A percentile compares a stretch with the other conserved stretches of the same genome.
phyloP scores from a whole-genome alignment of 2,329 filamentous ascomycete species.

The Claviceps fusiformis region DNA sequence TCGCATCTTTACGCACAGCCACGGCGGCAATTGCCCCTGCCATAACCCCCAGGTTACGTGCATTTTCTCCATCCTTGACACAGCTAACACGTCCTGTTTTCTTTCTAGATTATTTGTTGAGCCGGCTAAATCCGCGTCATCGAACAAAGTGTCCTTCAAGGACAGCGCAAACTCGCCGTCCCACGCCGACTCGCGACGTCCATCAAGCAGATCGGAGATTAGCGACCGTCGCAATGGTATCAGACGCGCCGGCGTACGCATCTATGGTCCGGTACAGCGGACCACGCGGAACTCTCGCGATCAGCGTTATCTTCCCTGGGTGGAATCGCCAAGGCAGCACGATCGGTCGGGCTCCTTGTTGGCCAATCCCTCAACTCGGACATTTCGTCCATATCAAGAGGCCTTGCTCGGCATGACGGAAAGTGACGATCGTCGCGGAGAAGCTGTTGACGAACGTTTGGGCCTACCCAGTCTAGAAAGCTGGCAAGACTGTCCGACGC shows the following conservation, averaged over 20 bases:
- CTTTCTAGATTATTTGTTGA: constrained; percentile 30
- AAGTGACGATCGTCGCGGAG: constrained; percentile 12
- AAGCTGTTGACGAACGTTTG: constrained; percentile 16
- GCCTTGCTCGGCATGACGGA: constrained; percentile 10
- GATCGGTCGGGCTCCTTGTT: not conserved
- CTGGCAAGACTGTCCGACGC: constrained; percentile 7
- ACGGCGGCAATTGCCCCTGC: not conserved
- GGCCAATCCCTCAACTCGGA: constrained; percentile 1
- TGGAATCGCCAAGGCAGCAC: constrained; percentile 7
- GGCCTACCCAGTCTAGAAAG: constrained; percentile 12
- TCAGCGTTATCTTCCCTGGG: constrained; percentile 12
- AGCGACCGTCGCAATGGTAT: constrained; percentile 16
- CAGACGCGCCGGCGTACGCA: constrained; percentile 15
- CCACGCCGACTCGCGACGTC: constrained; percentile 29
- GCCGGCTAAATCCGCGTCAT: constrained; percentile 30
- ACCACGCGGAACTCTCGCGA: constrained; percentile 9
- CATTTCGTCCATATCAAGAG: constrained; percentile 1
- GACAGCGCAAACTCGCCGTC: constrained; percentile 15
- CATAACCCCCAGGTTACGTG: not conserved
- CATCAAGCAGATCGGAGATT: constrained; percentile 16
- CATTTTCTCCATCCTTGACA: not conserved
- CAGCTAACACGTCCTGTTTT: constrained; percentile 8
- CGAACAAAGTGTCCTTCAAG: constrained; percentile 21
- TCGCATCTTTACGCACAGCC: constrained; percentile 5
- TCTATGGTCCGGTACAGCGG: constrained; percentile 16